phyloP scores from a whole-genome alignment of 306 rosid genomes.

The Styphnolobium japonicum region DNA sequence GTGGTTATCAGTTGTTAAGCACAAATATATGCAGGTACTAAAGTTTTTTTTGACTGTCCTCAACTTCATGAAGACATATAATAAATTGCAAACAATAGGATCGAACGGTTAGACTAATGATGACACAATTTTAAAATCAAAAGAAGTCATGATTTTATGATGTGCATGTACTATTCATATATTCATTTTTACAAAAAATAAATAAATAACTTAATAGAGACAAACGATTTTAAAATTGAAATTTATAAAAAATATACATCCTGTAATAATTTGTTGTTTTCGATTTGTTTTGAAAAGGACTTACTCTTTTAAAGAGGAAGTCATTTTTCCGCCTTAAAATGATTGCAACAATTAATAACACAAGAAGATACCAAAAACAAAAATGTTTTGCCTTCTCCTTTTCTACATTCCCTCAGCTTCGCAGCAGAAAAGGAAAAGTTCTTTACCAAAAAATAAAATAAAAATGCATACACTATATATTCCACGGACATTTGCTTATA shows the following conservation, averaged over 20 bases:
- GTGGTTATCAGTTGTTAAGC: neutral
- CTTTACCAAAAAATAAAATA: neutral
- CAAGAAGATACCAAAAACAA: neutral
- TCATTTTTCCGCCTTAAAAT: too few species aligned
- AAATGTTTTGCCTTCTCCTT: neutral
- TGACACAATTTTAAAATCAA: neutral
- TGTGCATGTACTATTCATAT: neutral
- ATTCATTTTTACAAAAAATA: neutral
- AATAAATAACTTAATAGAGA: neutral
- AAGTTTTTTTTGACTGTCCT: neutral
- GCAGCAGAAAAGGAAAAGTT: neutral
- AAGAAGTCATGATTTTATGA: too few species aligned
- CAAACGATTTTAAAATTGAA: too few species aligned
- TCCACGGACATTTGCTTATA: neutral
- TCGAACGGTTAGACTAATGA: neutral
- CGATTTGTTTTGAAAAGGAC: too few species aligned
- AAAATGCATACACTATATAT: neutral
- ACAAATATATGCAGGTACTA: neutral
- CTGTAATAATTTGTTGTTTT: too few species aligned
- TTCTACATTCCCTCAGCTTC: neutral
- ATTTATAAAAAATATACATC: too few species aligned
- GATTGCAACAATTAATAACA: too few species aligned
- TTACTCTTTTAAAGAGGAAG: too few species aligned
- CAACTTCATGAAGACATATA: neutral
- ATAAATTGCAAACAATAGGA: neutral